Conservation (phyloP, 2,329 filamentous ascomycete genomes). For the Zasmidium angulare region DNA sequence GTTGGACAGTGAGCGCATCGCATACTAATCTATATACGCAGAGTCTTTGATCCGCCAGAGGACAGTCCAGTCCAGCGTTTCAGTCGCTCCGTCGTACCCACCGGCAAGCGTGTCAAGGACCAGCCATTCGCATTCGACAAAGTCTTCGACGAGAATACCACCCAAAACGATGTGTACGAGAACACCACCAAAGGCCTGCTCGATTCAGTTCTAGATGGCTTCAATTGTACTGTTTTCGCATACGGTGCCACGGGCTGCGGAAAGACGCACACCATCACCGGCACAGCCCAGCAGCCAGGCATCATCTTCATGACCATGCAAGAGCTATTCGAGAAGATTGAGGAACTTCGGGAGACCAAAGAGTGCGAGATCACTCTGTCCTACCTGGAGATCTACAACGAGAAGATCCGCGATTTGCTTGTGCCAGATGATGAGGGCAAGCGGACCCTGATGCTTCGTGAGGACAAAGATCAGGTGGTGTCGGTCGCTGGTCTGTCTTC, state of each 20-base stretch:
- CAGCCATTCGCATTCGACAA: slow-evolving; percentile 96
- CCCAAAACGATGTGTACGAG: slow-evolving; percentile 92
- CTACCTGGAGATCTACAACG: slow-evolving; percentile 98
- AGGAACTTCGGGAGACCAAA: slow-evolving; percentile 83
- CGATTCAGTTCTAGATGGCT: slow-evolving; percentile 92
- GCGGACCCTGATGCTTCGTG: slow-evolving; percentile 82
- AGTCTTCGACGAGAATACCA: slow-evolving; percentile 93
- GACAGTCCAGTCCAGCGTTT: slow-evolving; percentile 90
- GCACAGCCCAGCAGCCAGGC: slow-evolving; percentile 86
- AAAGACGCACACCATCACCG: slow-evolving; percentile 94
- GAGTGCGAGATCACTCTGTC: slow-evolving; percentile 86
- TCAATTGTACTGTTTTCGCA: slow-evolving; percentile 98
- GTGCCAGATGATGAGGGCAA: slow-evolving; percentile 58
- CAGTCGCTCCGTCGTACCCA: slow-evolving; percentile 71
- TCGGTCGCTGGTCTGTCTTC: slow-evolving; percentile 88
- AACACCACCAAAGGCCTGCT: slow-evolving; percentile 85
- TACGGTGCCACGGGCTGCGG: slow-evolving; percentile 97
- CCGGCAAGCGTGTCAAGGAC: slow-evolving; percentile 92
- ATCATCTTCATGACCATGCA: slow-evolving; percentile 99
- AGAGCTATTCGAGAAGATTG: slow-evolving; percentile 93
- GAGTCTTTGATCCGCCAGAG: slow-evolving; percentile 95
- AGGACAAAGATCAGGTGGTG: slow-evolving; percentile 91
- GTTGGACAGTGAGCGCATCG: not conserved
- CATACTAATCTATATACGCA: slow-evolving; percentile 40
- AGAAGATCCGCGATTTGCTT: slow-evolving; percentile 92